Evolutionary conservation across 176 grass and related monocot species (phyloP).

Genomic region (Zea mays): Zm-B73-REFERENCE-NAM-5.0 NC_050100.1:215069501-215070000

Average conservation of each 20-base stretch:
- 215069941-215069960: constrained; percentile 20
- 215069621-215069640: not conserved
- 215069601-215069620: too few species aligned
- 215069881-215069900: not conserved
- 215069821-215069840: constrained; percentile 6
- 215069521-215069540: constrained; percentile 19
- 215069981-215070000: constrained; percentile 36
- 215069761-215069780: not conserved
- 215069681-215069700: too few species aligned
- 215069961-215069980: not conserved
- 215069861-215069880: not conserved
- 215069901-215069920: constrained; percentile 23
- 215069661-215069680: not conserved
- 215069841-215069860: constrained; percentile 13
- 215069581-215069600: not conserved
- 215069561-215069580: not conserved
- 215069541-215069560: constrained; percentile 11
- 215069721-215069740: too few species aligned
- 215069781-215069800: not conserved
- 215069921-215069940: not conserved
- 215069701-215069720: too few species aligned
- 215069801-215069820: too few species aligned
- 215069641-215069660: not conserved
- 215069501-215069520: not conserved
- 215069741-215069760: too few species aligned